Percentiles rank a stretch among this genome's conserved stretches.
Evolutionary conservation across 2,329 filamentous ascomycete genomes (phyloP).

Genomic region (Colletotrichum tofieldiae): DNA sequence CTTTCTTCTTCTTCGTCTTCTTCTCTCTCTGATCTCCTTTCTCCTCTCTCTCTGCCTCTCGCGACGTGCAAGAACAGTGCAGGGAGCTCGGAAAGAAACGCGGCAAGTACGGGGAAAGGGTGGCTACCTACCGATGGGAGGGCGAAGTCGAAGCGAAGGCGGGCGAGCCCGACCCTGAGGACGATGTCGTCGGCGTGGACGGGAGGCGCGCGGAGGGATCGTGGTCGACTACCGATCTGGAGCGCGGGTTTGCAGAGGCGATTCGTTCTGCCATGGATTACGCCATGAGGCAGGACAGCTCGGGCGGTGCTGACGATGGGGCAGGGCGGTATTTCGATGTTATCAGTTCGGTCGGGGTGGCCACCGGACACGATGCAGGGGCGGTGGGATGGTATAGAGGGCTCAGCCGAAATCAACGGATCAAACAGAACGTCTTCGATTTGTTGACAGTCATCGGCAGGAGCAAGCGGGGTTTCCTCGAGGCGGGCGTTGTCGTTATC

Average conservation of each 20-base stretch:
- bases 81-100: slow-evolving; percentile 18
- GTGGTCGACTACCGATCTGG: slow-evolving; percentile 70
- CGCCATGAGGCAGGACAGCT: slow-evolving; percentile 70
- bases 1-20: not conserved
- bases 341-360: slow-evolving; percentile 18
- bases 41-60: slow-evolving; percentile 4
- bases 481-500: slow-evolving; percentile 19
- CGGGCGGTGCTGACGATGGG: slow-evolving; percentile 30
- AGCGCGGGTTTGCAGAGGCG: slow-evolving; percentile 62
- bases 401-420: slow-evolving; percentile 36
- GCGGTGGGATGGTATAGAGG: not conserved
- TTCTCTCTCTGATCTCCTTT: slow-evolving; percentile 9
- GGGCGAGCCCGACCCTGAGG: slow-evolving; percentile 38
- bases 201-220: slow-evolving; percentile 66
- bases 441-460: slow-evolving; percentile 26
- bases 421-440: slow-evolving; percentile 23
- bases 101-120: slow-evolving; percentile 4
- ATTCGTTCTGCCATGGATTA: slow-evolving; percentile 80
- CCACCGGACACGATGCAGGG: slow-evolving; percentile 13
- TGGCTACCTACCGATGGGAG: slow-evolving; percentile 42
- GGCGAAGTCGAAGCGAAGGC: slow-evolving; percentile 40
- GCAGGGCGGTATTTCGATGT: slow-evolving; percentile 27
- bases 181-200: slow-evolving; percentile 52
- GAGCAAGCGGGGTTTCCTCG: not conserved
- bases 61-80: slow-evolving; percentile 17